Evolutionary conservation across 1,139 yeast genomes (phyloP), one percentile per base, ranked within the genome.

Genomic region (Suhomyces kunorum): DNA sequence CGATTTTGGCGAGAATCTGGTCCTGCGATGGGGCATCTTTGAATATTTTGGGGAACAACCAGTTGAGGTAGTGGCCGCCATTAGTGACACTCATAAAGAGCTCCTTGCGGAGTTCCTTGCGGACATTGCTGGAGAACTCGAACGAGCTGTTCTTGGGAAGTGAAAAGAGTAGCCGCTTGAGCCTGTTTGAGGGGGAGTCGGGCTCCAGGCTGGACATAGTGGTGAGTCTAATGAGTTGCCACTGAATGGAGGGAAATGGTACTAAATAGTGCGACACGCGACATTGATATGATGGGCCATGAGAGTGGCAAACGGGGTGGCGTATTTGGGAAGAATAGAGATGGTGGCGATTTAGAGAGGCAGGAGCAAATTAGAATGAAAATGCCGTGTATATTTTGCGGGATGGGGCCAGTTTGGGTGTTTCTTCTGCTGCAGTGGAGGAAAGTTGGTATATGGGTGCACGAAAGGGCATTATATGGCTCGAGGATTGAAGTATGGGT

Each of bases 81-180:
- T 63, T 54, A 1, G 87, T 68, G 2, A 80, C 68, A 1, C 84
- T 68, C 40, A 68, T 58, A 51, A 74, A 79, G 29, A 85, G 57
- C 3, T 74, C 74, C 36, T 74, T 63, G 36, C 85, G 60, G 17
- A 84, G 62, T 32, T 69, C 64, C 35, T 59, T 59, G 37, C 75
- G 55, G 29, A 66, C 66, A 4, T 58, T 54, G 4, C 57, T 59
- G 5, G 57, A 56, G 49, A 73, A 70, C 15, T 58, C 58, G 54
- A 61, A 78, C 25, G 67, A 52, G 33, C 57, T 55, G 16, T 54
- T 51, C n/a, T 53, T 51, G 2, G 78, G 76, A 15, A 65, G 51
- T 14, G 53, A 57, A 34, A 69, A 59, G 23, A 72, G 59, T 41
- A 61, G 67, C 49, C 67, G 57, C 46, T 44, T 47, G 36, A 51